Evolutionary conservation across 176 grass and related monocot genomes (phyloP).

Genomic region (Thinopyrum elongatum): DNA sequence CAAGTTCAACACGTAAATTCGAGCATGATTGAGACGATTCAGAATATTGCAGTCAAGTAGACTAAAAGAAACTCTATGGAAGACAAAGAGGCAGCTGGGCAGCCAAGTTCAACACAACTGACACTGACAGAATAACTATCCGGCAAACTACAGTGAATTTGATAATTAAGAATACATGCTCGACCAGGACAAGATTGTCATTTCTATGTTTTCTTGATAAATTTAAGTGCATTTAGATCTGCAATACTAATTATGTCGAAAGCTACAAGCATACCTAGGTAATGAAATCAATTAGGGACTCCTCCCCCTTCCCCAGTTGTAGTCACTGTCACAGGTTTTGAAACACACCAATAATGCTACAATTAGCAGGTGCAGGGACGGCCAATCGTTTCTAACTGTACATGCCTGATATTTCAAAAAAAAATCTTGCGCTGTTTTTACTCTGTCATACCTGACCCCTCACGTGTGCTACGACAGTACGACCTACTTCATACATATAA

Average conservation of each 20-base stretch:
- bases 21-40: too few relatives aligned
- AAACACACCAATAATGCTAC: background rate
- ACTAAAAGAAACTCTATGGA: background rate
- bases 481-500: background rate
- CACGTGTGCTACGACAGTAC: background rate
- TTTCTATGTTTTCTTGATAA: too few relatives aligned
- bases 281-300: background rate
- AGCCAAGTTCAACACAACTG: background rate
- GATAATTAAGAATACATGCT: too few relatives aligned
- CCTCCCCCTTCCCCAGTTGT: too few relatives aligned
- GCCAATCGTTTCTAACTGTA: background rate
- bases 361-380: background rate
- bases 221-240: too few relatives aligned
- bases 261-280: background rate
- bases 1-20: background rate
- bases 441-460: background rate
- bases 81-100: background rate
- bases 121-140: too few relatives aligned
- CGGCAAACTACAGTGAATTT: too few relatives aligned
- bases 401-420: background rate
- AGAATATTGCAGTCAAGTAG: background rate
- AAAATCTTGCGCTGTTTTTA: background rate
- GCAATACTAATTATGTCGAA: too few relatives aligned
- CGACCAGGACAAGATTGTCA: too few relatives aligned
- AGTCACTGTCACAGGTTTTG: background rate